phyloP scores from a whole-genome alignment of 306 rosid species.

The Prunus mongolica region DNA sequence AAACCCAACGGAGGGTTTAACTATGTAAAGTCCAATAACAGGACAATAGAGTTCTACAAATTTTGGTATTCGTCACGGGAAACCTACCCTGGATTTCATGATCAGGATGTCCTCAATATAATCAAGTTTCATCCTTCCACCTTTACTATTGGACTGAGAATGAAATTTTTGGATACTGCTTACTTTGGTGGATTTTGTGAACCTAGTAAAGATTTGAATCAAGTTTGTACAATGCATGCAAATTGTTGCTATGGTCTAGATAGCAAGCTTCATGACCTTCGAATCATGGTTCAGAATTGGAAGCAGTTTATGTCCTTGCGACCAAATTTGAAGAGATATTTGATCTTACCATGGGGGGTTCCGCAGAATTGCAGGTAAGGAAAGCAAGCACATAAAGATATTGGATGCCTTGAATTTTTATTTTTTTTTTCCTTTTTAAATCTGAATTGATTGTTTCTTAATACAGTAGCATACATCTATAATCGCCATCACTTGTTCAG shows the following conservation, averaged over 20 bases:
- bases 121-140: slow-evolving; percentile 72
- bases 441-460: neutral
- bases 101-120: slow-evolving; percentile 90
- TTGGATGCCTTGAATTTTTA: neutral
- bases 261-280: slow-evolving; percentile 84
- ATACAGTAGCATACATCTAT: neutral
- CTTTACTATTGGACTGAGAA: slow-evolving; percentile 50
- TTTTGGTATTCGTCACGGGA: slow-evolving; percentile 77
- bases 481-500: slow-evolving; percentile 3
- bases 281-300: slow-evolving; percentile 87
- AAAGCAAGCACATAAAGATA: neutral
- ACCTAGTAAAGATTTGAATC: slow-evolving; percentile 90
- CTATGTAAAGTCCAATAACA: slow-evolving; percentile 76
- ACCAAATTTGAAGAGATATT: slow-evolving; percentile 50
- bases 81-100: slow-evolving; percentile 78
- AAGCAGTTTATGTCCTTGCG: slow-evolving; percentile 69
- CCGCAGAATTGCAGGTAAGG: slow-evolving; percentile 82
- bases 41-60: slow-evolving; percentile 80
- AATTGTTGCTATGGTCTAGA: slow-evolving; percentile 85
- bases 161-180: slow-evolving; percentile 84
- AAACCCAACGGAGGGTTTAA: slow-evolving; percentile 92
- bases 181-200: slow-evolving; percentile 93
- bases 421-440: neutral
- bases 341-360: slow-evolving; percentile 72
- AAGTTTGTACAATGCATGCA: slow-evolving; percentile 96